Evolutionary conservation across 805 yeast species (phyloP), one percentile per base, ranked within the genome.

Genomic region (Wickerhamiella dianesei): DNA sequence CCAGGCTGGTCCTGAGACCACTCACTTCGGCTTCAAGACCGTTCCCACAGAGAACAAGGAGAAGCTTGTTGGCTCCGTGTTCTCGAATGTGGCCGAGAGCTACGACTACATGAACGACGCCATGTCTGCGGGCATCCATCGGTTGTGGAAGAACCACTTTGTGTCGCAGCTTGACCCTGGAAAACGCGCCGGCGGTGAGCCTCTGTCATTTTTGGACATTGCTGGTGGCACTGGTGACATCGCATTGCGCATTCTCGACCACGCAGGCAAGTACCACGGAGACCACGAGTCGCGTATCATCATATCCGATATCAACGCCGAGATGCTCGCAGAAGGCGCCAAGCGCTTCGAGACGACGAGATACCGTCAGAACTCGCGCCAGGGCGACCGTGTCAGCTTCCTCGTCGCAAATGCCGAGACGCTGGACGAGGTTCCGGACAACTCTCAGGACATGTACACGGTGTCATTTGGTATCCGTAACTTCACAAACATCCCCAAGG

Each of bases 171-270:
- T 92, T 48, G 96, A 92, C 61, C 94, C 96, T 40, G 98, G 98
- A 32, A 78, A 77, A 70, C 75, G 97, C 60, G 89, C 95, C 3
- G 94, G 89, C 41, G 75, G 77, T 13, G 75, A 80, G 53, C 95
- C 96, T 3, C 69, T 92, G 57, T 76, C 79, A 49, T 89, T 92
- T 59, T 72, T 92, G 53, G 98, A 92, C 64, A 97, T 92, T 48
- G 98, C 98, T 21, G 98, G 98, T 50, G 98, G 98, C 20, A 86
- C 97, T 9, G 98, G 98, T 42, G 98, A 92, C 61, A 89, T 92
- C 65, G 98, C 98, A 1, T 86, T 86, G 66, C 94, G 98, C 2
- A 73, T 92, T 52, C 70, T 92, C 51, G 95, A 87, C 58, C 95
- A 92, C 65, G 97, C 97, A 8, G 79, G 80, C 53, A 65, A 70